Evolutionary conservation across 495 filamentous ascomycete genomes (phyloP).

Genomic region (Letharia columbiana): DNA sequence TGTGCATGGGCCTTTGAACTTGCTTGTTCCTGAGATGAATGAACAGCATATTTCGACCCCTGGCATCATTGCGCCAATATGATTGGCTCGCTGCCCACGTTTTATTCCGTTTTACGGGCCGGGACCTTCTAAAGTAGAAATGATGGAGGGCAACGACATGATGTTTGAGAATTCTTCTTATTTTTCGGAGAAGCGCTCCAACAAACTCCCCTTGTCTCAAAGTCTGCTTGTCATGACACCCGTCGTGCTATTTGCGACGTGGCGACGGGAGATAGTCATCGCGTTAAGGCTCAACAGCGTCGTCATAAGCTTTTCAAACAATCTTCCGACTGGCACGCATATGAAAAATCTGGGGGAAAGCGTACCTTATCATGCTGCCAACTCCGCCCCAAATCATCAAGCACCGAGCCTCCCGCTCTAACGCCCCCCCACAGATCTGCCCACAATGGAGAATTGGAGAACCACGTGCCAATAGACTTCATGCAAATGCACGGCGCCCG

Average conservation of each 20-base stretch:
- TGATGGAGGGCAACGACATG: not conserved
- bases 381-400: not conserved
- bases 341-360: not conserved
- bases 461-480: not conserved
- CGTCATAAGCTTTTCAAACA: not conserved
- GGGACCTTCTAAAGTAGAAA: not conserved
- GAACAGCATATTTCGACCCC: not conserved
- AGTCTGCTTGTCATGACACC: not conserved
- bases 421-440: not conserved
- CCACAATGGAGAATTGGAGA: not conserved
- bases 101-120: not conserved
- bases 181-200: not conserved
- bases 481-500: not conserved
- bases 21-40: not conserved
- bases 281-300: not conserved
- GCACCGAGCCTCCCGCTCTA: not conserved
- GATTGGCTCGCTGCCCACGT: slow-evolving; percentile 4
- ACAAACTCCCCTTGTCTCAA: not conserved
- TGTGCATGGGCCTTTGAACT: not conserved
- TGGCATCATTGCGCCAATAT: not conserved
- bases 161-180: not conserved
- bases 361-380: not conserved
- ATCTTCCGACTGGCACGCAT: slow-evolving; percentile 1
- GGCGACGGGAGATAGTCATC: not conserved
- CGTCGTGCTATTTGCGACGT: not conserved